A percentile compares a stretch with the other conserved stretches of the same genome.
Conservation (phyloP, 2,329 filamentous ascomycete species). For the Penicillium sp. region DNA sequence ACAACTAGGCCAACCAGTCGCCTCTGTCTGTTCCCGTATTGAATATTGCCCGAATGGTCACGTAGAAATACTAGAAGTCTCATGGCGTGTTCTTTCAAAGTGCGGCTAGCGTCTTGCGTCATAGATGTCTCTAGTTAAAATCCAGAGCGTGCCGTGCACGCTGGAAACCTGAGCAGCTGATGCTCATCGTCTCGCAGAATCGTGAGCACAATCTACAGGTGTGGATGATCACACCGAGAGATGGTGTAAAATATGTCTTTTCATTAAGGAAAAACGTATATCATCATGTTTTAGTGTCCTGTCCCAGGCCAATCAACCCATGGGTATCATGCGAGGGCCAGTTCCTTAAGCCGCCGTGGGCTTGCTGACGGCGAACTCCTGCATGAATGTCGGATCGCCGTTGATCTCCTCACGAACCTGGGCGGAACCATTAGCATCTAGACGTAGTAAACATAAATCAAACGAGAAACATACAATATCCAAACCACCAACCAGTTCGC, state of each 20-base stretch:
- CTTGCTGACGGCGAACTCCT: constrained; percentile 59
- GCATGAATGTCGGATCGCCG: constrained; percentile 78
- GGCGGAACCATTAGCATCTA: constrained; percentile 15
- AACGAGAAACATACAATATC: constrained; percentile 75
- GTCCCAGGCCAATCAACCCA: constrained; percentile 13
- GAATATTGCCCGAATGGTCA: too few species aligned
- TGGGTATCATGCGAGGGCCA: constrained; percentile 21
- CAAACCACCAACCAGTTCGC: constrained; percentile 85
- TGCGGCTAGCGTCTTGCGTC: too few species aligned
- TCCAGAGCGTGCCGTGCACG: too few species aligned
- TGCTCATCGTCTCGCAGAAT: too few species aligned
- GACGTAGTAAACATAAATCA: neutral
- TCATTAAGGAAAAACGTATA: constrained; percentile 17
- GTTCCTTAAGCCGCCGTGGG: constrained; percentile 19
- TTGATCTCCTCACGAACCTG: constrained; percentile 92
- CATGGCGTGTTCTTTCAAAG: too few species aligned
- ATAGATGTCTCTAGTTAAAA: too few species aligned
- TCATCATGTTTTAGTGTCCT: constrained; percentile 19
- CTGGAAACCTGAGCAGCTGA: too few species aligned
- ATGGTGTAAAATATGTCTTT: constrained; percentile 4
- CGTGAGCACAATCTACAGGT: too few species aligned
- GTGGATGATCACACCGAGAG: constrained; percentile 8
- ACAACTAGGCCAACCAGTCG: too few species aligned
- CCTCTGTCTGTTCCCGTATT: too few species aligned
- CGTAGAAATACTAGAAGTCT: too few species aligned